Evolutionary conservation across 2,329 filamentous ascomycete genomes (phyloP), one percentile per base, ranked within the genome.

Genomic region (Talaromyces sp.): DNA sequence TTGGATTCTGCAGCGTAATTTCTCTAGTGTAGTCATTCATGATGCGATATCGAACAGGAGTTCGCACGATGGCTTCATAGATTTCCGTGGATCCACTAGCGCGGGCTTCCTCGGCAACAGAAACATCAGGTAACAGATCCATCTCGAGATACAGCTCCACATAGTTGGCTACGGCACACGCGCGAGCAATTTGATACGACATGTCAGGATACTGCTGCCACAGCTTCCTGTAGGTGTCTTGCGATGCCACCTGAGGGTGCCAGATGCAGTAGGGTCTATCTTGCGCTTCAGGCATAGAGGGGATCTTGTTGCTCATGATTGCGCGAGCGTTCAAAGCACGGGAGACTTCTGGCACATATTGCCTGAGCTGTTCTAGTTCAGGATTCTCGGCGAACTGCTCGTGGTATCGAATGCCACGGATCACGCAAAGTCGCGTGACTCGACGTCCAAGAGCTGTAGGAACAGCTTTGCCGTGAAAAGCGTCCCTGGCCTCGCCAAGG

Each of bases 151-250:
- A 77, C 1, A 78, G 65, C 7, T 64, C 60, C 5, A 52, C 56
- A 43, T 76, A 76, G 1, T 73, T 72, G 1, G 69, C 76, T 0
- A 69, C 72, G 6, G 75, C 76, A 60, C 75, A 78, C 0, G 75
- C 71, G 2, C 75, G 67, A 5, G 68, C 74, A 15, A 75, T 69
- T 11, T 76, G 68, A 57, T 77, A 78, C 3, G 60, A 43, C 70
- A 76, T 69, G 9, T 51, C 37, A 53, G 61, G 62, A 37, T 61
- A 64, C 22, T 33, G 55, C 28, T 61, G 22, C 5, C 54, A 58
- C 40, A 63, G 39, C 19, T 25, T 28, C 4, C 61, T 57, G 13
- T 56, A 50, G 5, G 56, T 57, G 1, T 58, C 60, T 37, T 63
- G n/a, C 13, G 11, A 17, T 4, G 61, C 43, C 21, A 40, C 33